Evolutionary conservation across 1,139 yeast genomes (phyloP).

Genomic region (Debaryomyces sp.): DNA sequence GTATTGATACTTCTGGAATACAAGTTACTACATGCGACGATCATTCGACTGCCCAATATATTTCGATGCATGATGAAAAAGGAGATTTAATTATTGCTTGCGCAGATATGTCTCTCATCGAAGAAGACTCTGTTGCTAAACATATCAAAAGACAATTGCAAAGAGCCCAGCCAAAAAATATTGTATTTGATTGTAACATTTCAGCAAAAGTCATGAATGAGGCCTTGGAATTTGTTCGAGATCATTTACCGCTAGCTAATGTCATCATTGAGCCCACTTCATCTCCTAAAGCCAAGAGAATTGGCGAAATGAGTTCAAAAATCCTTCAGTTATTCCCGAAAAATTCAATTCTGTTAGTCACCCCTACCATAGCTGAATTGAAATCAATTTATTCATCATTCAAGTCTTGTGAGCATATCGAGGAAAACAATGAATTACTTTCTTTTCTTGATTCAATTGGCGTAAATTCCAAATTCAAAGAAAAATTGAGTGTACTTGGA

Average conservation of each 20-base stretch:
- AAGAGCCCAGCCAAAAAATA: conserved; percentile 38
- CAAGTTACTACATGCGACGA: conserved; percentile 20
- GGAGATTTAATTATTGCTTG: conserved; percentile 78
- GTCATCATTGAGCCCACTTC: conserved; percentile 81
- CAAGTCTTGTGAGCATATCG: conserved; percentile 44
- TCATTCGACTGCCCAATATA: conserved; percentile 67
- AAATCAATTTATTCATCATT: conserved; percentile 55
- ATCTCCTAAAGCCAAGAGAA: conserved; percentile 52
- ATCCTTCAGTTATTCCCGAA: conserved; percentile 32
- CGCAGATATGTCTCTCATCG: conserved; percentile 80
- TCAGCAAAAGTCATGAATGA: conserved; percentile 42
- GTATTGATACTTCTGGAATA: conserved; percentile 48
- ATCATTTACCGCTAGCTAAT: conserved; percentile 20
- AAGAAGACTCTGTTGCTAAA: conserved; percentile 42
- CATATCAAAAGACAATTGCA: conserved; percentile 42
- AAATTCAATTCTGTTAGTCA: conserved; percentile 44
- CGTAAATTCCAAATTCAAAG: conserved; percentile 49
- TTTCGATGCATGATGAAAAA: conserved; percentile 59
- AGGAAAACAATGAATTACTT: conserved; percentile 74
- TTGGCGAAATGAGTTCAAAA: conserved; percentile 26
- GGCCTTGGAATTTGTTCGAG: conserved; percentile 31
- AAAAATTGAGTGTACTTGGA: conserved; percentile 33
- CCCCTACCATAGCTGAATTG: conserved; percentile 74
- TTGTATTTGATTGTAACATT: conserved; percentile 73
- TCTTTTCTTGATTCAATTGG: conserved; percentile 67